Conservation (phyloP, 352 stramenopile species). For the Stramenopiles sp. region DNA sequence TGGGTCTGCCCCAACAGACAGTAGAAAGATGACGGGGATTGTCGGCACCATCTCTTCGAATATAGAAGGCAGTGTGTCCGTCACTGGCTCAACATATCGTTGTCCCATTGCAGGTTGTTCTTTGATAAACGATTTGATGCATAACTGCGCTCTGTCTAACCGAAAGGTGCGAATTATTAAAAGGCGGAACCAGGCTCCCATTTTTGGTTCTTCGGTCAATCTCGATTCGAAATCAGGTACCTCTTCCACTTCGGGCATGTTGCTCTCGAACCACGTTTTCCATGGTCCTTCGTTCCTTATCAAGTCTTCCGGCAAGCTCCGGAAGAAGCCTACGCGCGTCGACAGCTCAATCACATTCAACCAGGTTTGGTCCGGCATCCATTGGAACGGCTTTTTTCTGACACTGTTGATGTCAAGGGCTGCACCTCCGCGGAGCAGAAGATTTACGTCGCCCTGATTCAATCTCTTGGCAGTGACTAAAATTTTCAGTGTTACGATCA, state of each 20-base stretch:
- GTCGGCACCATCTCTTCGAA: slow-evolving; percentile 83
- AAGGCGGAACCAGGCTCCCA: slow-evolving; percentile 86
- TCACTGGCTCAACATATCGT: slow-evolving; percentile 90
- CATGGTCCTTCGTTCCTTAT: slow-evolving; percentile 83
- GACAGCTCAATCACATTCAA: slow-evolving; percentile 88
- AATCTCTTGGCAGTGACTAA: slow-evolving; percentile 76
- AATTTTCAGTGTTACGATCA: slow-evolving; percentile 93
- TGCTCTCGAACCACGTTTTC: slow-evolving; percentile 91
- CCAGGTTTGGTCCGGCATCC: slow-evolving; percentile 91
- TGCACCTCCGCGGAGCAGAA: slow-evolving; percentile 81
- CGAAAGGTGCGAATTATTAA: slow-evolving; percentile 84
- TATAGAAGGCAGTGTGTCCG: slow-evolving; percentile 93
- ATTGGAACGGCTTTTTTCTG: slow-evolving; percentile 80
- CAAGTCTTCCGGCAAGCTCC: slow-evolving; percentile 85
- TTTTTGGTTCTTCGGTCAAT: slow-evolving; percentile 65
- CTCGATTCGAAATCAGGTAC: slow-evolving; percentile 84
- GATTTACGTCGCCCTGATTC: slow-evolving; percentile 74
- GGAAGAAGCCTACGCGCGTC: slow-evolving; percentile 86
- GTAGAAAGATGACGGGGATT: slow-evolving; percentile 90
- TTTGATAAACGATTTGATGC: slow-evolving; percentile 89
- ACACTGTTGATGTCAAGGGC: slow-evolving; percentile 90
- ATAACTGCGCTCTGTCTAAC: slow-evolving; percentile 90
- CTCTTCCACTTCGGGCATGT: slow-evolving; percentile 76
- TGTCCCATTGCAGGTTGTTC: slow-evolving; percentile 65
- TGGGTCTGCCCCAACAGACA: slow-evolving; percentile 86